Evolutionary conservation across 1,139 yeast species (phyloP).

Genomic region (Suhomyces bribrorum): DNA sequence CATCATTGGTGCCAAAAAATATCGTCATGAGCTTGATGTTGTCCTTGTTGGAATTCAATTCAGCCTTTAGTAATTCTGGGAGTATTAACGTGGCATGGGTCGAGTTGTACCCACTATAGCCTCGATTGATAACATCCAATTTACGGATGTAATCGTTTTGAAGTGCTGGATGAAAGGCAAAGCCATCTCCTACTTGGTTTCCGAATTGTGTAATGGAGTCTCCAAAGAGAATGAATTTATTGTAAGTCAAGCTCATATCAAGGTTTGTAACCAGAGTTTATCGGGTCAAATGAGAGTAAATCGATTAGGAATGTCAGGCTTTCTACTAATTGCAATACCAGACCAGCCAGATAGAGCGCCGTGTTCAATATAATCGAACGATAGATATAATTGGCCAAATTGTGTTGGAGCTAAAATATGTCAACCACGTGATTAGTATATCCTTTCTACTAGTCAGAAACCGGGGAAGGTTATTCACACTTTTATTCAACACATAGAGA

Average conservation of each 20-base stretch:
- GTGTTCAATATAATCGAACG: no score
- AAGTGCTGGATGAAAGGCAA: constrained; percentile 54
- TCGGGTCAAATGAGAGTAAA: no score
- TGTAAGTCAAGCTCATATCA: constrained; percentile 21
- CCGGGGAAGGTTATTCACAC: no score
- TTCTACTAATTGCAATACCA: no score
- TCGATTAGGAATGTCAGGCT: no score
- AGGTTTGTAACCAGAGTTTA: no score
- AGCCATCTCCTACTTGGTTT: constrained; percentile 38
- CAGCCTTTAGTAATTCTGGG: constrained; percentile 48
- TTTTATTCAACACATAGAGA: no score
- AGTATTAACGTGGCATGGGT: constrained; percentile 50
- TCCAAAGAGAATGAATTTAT: constrained; percentile 62
- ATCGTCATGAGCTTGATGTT: constrained; percentile 49
- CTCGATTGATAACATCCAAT: constrained; percentile 59
- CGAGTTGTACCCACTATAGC: constrained; percentile 63
- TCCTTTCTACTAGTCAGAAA: no score
- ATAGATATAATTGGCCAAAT: no score
- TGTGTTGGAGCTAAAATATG: no score
- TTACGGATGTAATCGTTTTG: constrained; percentile 49
- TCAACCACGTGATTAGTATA: no score
- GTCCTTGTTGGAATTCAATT: constrained; percentile 30
- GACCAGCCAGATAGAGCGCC: no score
- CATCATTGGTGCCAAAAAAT: constrained; percentile 80
- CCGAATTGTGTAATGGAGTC: constrained; percentile 67